Evolutionary conservation across 768 basidiomycete genomes (phyloP), one percentile per base, ranked within the genome.

Genomic region (Auricularia cornea): DNA sequence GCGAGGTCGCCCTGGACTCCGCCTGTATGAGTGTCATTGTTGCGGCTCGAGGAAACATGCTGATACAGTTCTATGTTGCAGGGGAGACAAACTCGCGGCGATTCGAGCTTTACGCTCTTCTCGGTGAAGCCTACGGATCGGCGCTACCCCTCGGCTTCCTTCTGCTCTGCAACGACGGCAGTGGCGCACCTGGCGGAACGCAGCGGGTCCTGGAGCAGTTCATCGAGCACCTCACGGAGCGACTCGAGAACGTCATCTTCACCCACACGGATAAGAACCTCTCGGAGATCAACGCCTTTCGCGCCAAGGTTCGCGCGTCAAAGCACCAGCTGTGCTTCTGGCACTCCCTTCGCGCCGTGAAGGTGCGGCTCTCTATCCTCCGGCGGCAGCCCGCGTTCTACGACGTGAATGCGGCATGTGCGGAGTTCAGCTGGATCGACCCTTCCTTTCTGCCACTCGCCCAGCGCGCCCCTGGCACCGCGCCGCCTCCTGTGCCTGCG

Each of bases 261-360:
- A 76, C 72, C 0, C 63, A 69, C 2, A 69, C 72, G 0, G 75
- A 78, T 68, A 78, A 78, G 61, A 73, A 75, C 56, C 67, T 62
- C 62, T 64, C 72, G 0, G 75, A 76, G 56, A 76, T 79, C 59
- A 74, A 76, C 64, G 73, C 74, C 0, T 73, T 72, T 63, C 60
- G 59, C 0, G 62, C 59, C 0, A 60, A 65, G 6, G 73, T 68
- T 59, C 73, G 73, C 2, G 48, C 69, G 6, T 73, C 74, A 11
- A 79, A 79, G 60, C 74, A 76, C 38, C 76, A 76, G 61, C 63
- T 79, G 0, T 79, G 76, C 63, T 75, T 74, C 52, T 78, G 77
- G 77, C 77, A 77, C 63, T 68, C 67, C 18, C 60, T 77, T 16
- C 63, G 67, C 2, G 70, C 72, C 16, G 44, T 75, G 18, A 77